phyloP scores from a whole-genome alignment of 805 yeast species.

The Komagataella phaffii region DNA sequence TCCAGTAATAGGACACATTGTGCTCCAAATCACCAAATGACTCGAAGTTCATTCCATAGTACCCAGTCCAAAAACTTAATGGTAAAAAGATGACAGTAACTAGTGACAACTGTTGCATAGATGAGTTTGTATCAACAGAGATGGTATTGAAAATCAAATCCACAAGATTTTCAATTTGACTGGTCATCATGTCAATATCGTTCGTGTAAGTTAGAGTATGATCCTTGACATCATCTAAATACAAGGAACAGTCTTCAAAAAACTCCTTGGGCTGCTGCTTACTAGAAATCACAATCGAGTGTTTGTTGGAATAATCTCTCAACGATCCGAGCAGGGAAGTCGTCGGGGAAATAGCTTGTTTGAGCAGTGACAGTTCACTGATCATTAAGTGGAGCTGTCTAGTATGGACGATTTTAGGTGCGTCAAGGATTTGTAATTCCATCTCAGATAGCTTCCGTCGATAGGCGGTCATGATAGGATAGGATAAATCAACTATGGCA shows the following conservation, averaged over 20 bases:
- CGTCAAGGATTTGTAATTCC: constrained; percentile 34
- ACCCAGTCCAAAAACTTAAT: constrained; percentile 46
- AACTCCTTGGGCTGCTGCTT: constrained; percentile 7
- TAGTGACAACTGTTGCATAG: constrained; percentile 39
- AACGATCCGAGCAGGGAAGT: constrained; percentile 32
- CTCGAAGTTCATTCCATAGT: constrained; percentile 43
- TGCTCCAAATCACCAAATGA: constrained; percentile 24
- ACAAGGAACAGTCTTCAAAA: constrained; percentile 29
- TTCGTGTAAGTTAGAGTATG: constrained; percentile 38
- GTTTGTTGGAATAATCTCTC: constrained; percentile 20
- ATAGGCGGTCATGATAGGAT: constrained; percentile 41
- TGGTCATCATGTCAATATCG: constrained; percentile 40
- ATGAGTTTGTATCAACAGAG: constrained; percentile 38
- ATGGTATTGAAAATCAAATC: constrained; percentile 44
- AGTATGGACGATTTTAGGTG: constrained; percentile 37
- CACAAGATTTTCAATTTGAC: constrained; percentile 34
- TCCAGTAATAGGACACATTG: constrained; percentile 32
- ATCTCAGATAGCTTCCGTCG: constrained; percentile 31
- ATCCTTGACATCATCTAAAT: constrained; percentile 42
- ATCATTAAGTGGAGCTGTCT: constrained; percentile 38
- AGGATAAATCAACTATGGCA: constrained; percentile 36
- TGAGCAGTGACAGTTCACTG: constrained; percentile 35
- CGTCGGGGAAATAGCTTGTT: constrained; percentile 32
- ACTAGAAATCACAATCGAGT: background rate
- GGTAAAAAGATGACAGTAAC: constrained; percentile 49